A percentile compares a stretch with the other conserved stretches of the same genome.
phyloP scores from a whole-genome alignment of 129 eudicot species.

The Mikania micrantha region DNA sequence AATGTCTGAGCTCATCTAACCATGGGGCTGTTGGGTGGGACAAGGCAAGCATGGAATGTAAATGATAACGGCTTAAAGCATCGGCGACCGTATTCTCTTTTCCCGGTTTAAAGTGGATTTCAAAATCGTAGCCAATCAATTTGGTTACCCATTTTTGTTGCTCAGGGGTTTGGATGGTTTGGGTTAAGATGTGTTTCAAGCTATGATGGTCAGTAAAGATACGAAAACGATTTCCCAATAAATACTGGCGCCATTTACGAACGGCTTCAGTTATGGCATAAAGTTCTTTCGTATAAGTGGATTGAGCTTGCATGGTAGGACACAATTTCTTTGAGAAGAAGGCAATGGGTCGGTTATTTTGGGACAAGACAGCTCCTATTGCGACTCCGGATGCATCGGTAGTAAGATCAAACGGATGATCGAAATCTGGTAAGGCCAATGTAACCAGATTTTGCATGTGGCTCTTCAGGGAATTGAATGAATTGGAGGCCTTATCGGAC shows the following conservation, averaged over 20 bases:
- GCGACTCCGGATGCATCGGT: background rate
- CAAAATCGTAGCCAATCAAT: background rate
- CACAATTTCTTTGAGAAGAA: background rate
- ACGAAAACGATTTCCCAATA: too few species aligned
- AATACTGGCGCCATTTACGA: too few species aligned
- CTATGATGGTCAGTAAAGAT: too few species aligned
- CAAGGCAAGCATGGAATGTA: background rate
- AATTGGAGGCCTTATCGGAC: background rate
- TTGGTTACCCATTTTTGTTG: background rate
- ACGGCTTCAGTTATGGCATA: too few species aligned
- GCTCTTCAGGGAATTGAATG: background rate
- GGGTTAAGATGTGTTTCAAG: background rate
- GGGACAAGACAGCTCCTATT: background rate
- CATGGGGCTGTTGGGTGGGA: background rate
- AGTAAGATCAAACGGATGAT: background rate
- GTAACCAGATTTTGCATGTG: background rate
- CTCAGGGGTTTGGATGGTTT: background rate
- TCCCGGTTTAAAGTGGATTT: background rate
- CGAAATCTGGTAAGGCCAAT: background rate
- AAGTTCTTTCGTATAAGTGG: too few species aligned
- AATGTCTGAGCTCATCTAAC: background rate
- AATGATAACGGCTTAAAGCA: background rate
- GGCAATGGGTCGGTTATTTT: background rate
- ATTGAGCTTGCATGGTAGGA: too few species aligned
- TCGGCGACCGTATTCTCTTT: background rate